Conservation (phyloP, 306 rosid species). For the Quercus ilex region DNA sequence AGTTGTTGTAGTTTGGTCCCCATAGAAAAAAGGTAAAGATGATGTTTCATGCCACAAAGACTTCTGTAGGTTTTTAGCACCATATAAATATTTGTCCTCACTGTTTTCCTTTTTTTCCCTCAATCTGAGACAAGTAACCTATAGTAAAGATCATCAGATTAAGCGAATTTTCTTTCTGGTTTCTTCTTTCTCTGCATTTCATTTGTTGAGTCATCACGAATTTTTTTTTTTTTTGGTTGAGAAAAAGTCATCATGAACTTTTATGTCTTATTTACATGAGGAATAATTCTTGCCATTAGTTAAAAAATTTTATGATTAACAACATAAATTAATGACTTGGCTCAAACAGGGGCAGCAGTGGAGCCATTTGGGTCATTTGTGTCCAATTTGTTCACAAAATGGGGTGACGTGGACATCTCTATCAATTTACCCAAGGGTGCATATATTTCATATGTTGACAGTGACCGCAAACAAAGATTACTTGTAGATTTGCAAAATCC, state of each 20-base stretch:
- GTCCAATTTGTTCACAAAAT: slow-evolving; percentile 66
- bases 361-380: slow-evolving; percentile 94
- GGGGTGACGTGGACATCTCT: slow-evolving; percentile 93
- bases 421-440: slow-evolving; percentile 58
- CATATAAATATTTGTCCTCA: background rate
- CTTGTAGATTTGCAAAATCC: slow-evolving; percentile 46
- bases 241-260: background rate
- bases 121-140: background rate
- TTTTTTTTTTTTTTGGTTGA: background rate
- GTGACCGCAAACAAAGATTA: slow-evolving; percentile 46
- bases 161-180: slow-evolving; percentile 8
- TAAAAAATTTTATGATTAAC: slow-evolving; percentile 3
- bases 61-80: background rate
- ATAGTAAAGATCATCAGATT: slow-evolving; percentile 5
- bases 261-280: slow-evolving; percentile 5
- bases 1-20: background rate
- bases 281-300: slow-evolving; percentile 1
- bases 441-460: slow-evolving; percentile 53
- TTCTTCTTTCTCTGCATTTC: slow-evolving; percentile 4
- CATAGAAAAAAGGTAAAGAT: background rate
- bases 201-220: background rate
- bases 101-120: slow-evolving; percentile 5
- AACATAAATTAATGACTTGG: slow-evolving; percentile 15
- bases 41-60: slow-evolving; percentile 10
- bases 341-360: slow-evolving; percentile 76